Base-by-base conservation (phyloP, 805 yeast species). In the Teunomyces lycoperdinae region DNA sequence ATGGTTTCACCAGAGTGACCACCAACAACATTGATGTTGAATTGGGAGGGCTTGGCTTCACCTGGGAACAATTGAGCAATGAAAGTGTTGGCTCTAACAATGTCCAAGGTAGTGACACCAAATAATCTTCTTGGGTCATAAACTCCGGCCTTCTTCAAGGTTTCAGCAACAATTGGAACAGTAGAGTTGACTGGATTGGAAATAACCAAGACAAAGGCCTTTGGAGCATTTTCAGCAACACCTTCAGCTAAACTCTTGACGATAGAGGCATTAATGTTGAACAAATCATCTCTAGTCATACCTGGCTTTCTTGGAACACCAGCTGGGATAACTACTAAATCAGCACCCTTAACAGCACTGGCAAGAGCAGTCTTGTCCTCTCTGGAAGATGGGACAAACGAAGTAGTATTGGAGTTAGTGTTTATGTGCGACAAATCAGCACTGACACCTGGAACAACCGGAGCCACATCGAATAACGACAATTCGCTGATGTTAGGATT, bases 1-100 rank as follows among this genome's bases (percentile, higher is more conserved):
- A 90, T 90, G 43, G 97, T 90, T 64, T 86, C 92, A 55, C 97
- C 97, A 29, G 96, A 88, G 76, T 90, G 97, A 45, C 97, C 97
- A 52, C 97, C 97, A 57, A 90, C 75, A 46, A 91, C 96, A 16
- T 89, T 84, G 47, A 89, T 74, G 57, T 77, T 78, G 54, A 73
- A 77, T 55, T 78, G 73, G 44, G 87, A 76, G 53, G 81, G 75
- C 53, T 73, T 70, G 46, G 74, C 52, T 28, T 69, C 71, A 17
- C 56, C 64, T 34, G 76, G 73, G 47, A 71, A 70, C 43, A 81
- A 68, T 57, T 81, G 82, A 40, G 89, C 77, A 52, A 85, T 70
- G 67, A 89, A 89, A 40, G 89, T 84, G 67, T 89, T 85, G 47
- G 97, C 90, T 61, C 97, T 81, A 49, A 90, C 94, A 45, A 85